These are phyloP conservation scores for Hypoxylon cercidicola DNA, from an alignment of 495 filamentous ascomycete genomes.

Conservation along the genomic window DNA sequence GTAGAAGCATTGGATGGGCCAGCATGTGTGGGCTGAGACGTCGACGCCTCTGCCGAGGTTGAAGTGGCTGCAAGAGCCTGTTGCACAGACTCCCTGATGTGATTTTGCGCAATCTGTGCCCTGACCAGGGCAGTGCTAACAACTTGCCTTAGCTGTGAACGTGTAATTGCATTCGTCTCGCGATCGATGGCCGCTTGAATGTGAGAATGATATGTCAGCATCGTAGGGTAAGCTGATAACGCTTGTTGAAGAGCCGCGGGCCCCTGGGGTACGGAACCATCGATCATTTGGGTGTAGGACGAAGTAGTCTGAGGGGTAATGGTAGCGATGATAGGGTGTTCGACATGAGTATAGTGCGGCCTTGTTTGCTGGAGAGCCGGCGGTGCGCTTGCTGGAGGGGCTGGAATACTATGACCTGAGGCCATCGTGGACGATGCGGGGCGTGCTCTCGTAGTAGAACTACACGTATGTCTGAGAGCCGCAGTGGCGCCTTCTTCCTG, in stretches of 20 bases:
- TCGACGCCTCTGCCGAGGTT: slow-evolving; percentile 14
- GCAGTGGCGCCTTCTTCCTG: slow-evolving; percentile 69
- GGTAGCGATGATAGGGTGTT: slow-evolving; percentile 47
- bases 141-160: slow-evolving; percentile 56
- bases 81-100: slow-evolving; percentile 48
- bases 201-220: slow-evolving; percentile 52
- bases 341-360: slow-evolving; percentile 41
- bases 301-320: slow-evolving; percentile 47
- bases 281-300: slow-evolving; percentile 54
- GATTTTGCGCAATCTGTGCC: slow-evolving; percentile 56
- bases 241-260: slow-evolving; percentile 54
- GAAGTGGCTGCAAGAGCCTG: slow-evolving; percentile 41
- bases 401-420: slow-evolving; percentile 11
- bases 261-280: slow-evolving; percentile 55
- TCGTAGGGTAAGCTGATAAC: slow-evolving; percentile 55
- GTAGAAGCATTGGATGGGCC: slow-evolving; percentile 11
- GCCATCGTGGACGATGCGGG: slow-evolving; percentile 25
- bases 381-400: slow-evolving; percentile 30
- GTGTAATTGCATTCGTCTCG: slow-evolving; percentile 50
- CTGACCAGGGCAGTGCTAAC: slow-evolving; percentile 53
- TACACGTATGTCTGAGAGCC: slow-evolving; percentile 43
- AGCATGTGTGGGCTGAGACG: slow-evolving; percentile 18
- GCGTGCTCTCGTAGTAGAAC: slow-evolving; percentile 18
- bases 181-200: slow-evolving; percentile 57
- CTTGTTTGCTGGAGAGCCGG: slow-evolving; percentile 30